Base-by-base conservation (phyloP, 169 alveolate genomes). In the Eimeria acervulina region DNA sequence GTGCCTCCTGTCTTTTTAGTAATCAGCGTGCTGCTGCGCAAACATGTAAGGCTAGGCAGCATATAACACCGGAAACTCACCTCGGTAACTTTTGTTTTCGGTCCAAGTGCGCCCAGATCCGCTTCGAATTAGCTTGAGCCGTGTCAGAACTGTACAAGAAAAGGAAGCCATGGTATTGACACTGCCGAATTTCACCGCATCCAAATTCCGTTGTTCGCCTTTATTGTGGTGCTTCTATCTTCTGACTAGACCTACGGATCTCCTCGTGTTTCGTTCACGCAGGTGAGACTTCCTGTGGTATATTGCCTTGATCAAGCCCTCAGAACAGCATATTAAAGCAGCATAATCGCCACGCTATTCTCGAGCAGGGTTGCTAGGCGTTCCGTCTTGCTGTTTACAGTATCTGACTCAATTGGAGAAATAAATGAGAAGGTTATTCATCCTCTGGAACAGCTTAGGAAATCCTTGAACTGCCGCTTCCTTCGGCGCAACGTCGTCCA, bases 401-500 rank as follows among this genome's bases (percentile, higher is more conserved):
- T 87, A 4, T 61, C 80, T 38, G 83, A 38, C 44, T 68, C 93
- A 23, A 61, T 61, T 61, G 63, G 61, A 12, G 83, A 33, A 28
- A 21, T 87, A 19, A 87, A 55, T 10, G 47, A 87, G 26, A 87
- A 87, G 31, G 61, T 44, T 23, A 38, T 87, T 26, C 26, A 23
- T 44, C 81, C 51, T 40, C 59, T 87, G 66, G 81, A 87, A 61
- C 38, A 19, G n/a, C 63, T 87, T 10, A 68, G 31, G 66, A 17
- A 87, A 42, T 59, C 78, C 17, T 36, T 87, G 66, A 87, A 38
- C 31, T 87, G 93, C 81, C 93, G 93, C 83, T 87, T 87, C 63
- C 93, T 87, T 87, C 47, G 93, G 81, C 78, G 93, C 17, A 87
- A 87, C 70, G 28, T 87, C 61, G 47, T 87, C 10, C 93, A 87